Evolutionary conservation across 371 early-diverging fungal genomes (phyloP), one percentile per base, ranked within the genome.

Genomic region (Syncephalastrum contaminatum): DNA sequence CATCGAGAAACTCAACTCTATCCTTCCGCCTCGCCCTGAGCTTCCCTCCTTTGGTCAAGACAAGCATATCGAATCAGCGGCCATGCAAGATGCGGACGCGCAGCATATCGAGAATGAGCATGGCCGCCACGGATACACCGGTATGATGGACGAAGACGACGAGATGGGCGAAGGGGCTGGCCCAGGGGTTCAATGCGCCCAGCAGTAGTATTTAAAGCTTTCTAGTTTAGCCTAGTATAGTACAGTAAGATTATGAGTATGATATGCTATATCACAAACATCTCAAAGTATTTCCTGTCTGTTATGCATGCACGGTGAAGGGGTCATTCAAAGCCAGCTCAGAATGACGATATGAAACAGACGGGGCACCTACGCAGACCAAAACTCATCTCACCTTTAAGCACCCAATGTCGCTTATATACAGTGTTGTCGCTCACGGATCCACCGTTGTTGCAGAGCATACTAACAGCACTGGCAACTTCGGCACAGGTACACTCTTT

Each of bases 151-250:
- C 43, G 90, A 85, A 36, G 84, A 85, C 60, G 85, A 91, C 39
- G 92, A 88, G 55, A 87, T 85, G 54, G 84, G 88, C 19, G 85
- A 80, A 15, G 72, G 76, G 47, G 66, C 69, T 45, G 83, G 84
- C 15, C 90, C 94, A 13, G 88, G 88, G 45, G 97, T 98, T 45
- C 97, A 96, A 80, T 98, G 98, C 72, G 94, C 95, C 22, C 95
- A 95, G 70, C 95, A 94, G 80, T 95, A 93, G 36, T 30, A 30
- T 30, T 6, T 30, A 30, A 10, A 8, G 36, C 10, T 10, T 30
- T 8, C 1, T 30, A 8, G 10, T 8, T 2, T 30, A 30, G 3
- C 10, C 2, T 25, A 7, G 4, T 25, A 25, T 4, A 7, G 10
- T 8, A 8, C 2, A 30, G 36, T 30, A 30, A 30, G 7, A n/a